Percentiles rank a stretch among this genome's conserved stretches.
Evolutionary conservation across 805 yeast genomes (phyloP).

Genomic region (Debaryomyces hansenii): DNA sequence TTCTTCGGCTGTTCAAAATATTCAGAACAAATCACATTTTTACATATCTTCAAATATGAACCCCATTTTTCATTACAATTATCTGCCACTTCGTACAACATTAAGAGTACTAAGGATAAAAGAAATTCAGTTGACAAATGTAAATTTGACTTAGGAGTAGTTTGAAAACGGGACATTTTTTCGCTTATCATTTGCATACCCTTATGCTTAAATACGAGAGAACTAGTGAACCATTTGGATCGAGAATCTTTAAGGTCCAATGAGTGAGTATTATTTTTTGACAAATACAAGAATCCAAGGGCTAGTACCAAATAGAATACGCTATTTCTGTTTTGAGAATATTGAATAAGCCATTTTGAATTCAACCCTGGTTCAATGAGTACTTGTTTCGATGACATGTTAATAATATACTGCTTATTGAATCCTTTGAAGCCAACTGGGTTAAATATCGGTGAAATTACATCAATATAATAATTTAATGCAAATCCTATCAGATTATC

Average conservation of each 20-base stretch:
- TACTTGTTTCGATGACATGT: constrained; percentile 7
- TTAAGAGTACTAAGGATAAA: constrained; percentile 20
- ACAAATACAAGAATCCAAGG: constrained; percentile 24
- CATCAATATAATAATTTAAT: constrained; percentile 22
- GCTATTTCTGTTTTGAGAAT: constrained; percentile 20
- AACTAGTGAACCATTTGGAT: constrained; percentile 17
- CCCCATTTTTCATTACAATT: constrained; percentile 24
- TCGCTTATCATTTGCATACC: constrained; percentile 15
- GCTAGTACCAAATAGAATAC: constrained; percentile 24
- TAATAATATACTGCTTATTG: constrained; percentile 5
- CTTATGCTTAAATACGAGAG: constrained; percentile 14
- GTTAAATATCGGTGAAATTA: constrained; percentile 27
- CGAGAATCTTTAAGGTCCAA: not conserved
- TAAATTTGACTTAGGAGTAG: not conserved
- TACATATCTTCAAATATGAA: constrained; percentile 17
- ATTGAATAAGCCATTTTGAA: constrained; percentile 20
- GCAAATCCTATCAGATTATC: constrained; percentile 18
- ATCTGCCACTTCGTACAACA: constrained; percentile 26
- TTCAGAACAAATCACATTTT: constrained; percentile 14
- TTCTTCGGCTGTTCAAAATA: constrained; percentile 18
- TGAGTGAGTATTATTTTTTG: constrained; percentile 11
- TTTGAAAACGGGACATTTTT: constrained; percentile 5
- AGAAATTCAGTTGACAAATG: constrained; percentile 15
- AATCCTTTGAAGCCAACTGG: constrained; percentile 17
- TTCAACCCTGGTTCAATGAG: constrained; percentile 24